A percentile compares a stretch with the other conserved stretches of the same genome.
Evolutionary conservation across 208 protist genomes (phyloP).

Genomic region (Wallacemonas sp.): DNA sequence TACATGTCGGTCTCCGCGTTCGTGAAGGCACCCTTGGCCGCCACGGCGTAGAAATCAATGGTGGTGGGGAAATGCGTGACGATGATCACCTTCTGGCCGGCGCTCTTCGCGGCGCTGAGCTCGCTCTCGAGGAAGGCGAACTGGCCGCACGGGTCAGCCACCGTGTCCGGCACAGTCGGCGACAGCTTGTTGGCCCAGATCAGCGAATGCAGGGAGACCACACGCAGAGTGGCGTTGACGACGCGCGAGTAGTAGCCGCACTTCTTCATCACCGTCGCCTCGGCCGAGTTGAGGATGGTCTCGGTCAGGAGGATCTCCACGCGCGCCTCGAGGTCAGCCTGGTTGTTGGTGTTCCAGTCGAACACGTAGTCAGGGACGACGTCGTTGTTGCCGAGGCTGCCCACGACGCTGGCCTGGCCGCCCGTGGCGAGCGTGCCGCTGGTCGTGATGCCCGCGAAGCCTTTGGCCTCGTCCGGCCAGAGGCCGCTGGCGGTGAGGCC

Average conservation of each 20-base stretch:
- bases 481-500: slow-evolving; percentile 28
- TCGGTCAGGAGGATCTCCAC: slow-evolving; percentile 28
- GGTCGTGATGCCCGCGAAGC: slow-evolving; percentile 20
- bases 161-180: slow-evolving; percentile 37
- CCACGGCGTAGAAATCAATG: slow-evolving; percentile 46
- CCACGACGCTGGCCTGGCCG: slow-evolving; percentile 28
- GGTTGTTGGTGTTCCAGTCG: slow-evolving; percentile 27
- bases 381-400: slow-evolving; percentile 79
- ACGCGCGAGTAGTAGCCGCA: slow-evolving; percentile 71
- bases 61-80: slow-evolving; percentile 79
- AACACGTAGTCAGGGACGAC: slow-evolving; percentile 74
- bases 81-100: slow-evolving; percentile 62
- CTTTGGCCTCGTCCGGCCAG: slow-evolving; percentile 21
- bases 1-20: slow-evolving; percentile 45
- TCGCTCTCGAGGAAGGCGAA: slow-evolving; percentile 57
- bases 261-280: slow-evolving; percentile 37
- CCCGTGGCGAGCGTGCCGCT: slow-evolving; percentile 15
- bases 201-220: slow-evolving; percentile 79
- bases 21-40: slow-evolving; percentile 33
- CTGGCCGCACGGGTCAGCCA: slow-evolving; percentile 73
- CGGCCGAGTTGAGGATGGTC: slow-evolving; percentile 33
- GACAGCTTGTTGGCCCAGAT: slow-evolving; percentile 53
- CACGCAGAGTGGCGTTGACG: slow-evolving; percentile 28
- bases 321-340: slow-evolving; percentile 28
- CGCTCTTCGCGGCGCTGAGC: slow-evolving; percentile 38